Conservation (phyloP, 208 protist genomes). For the Crithidia acanthocephali region DNA sequence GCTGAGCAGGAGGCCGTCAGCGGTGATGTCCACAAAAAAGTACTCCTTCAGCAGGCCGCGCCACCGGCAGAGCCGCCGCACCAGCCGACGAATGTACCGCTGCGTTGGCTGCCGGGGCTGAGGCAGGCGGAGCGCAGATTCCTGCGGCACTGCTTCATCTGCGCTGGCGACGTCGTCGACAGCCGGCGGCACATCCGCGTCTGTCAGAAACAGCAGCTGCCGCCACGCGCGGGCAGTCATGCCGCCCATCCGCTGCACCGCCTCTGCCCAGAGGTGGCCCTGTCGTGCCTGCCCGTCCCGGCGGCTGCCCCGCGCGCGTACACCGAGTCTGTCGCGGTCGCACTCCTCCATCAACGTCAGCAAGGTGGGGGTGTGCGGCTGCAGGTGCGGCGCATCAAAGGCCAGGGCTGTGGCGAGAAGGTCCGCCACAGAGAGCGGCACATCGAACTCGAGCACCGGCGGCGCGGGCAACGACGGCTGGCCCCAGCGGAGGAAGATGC, state of each 20-base stretch:
- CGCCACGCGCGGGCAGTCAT: conserved; percentile 20
- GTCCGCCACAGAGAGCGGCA: conserved; percentile 44
- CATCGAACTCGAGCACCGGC: conserved; percentile 43
- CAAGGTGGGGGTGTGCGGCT: conserved; percentile 26
- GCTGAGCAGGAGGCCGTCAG: conserved; percentile 46
- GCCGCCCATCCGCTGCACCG: conserved; percentile 15
- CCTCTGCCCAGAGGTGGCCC: neutral
- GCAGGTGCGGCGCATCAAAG: conserved; percentile 47
- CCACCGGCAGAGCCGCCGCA: conserved; percentile 58
- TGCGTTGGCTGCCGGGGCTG: conserved; percentile 19
- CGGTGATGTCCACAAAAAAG: conserved; percentile 69
- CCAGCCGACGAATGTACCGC: conserved; percentile 49
- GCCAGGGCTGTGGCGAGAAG: conserved; percentile 57
- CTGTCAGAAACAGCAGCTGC: conserved; percentile 16
- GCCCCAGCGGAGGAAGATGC: conserved; percentile 81
- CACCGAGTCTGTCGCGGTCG: neutral
- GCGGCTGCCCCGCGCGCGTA: neutral
- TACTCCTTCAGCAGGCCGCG: conserved; percentile 83
- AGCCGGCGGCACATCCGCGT: neutral
- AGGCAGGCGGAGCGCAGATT: neutral
- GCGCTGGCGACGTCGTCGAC: neutral
- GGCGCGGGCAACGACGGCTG: conserved; percentile 48
- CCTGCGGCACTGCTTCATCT: too few species aligned
- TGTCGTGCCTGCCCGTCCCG: neutral
- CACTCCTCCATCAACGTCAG: conserved; percentile 30